Base-by-base conservation (phyloP, 257 asterid species). In the Petunia secreta region DNA sequence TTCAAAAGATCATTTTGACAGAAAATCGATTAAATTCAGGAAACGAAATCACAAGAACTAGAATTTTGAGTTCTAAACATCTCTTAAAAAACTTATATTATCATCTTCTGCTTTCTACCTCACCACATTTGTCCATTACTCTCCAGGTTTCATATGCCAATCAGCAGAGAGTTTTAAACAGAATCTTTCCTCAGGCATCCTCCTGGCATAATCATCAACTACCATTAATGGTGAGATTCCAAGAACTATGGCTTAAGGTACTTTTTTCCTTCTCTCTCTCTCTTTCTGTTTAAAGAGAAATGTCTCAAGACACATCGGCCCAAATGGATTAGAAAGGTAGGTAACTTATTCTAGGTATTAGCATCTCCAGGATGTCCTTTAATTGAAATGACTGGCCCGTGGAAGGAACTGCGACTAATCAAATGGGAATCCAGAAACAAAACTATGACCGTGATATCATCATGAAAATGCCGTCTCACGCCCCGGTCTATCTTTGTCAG, bases 401-500 rank as follows among this genome's bases (percentile, higher is more conserved):
- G 78, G 38, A 63, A 65, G 25, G 79, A 75, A 37, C 79, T 65
- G 40, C 79, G 78, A 58, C 63, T 63, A 66, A 80, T 63, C 79
- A 76, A 65, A 39, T 48, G 75, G 44, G 64, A 74, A 41, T 84
- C 87, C 4, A 84, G 83, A 71, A 68, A 84, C 59, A 84, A 39
- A 69, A 84, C 85, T 25, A 84, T 11, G n/a, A 81, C 85, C 37
- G 87, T 84, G 65, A 84, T 84, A 78, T 84, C 87, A 44, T 84
- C 87, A 11, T 84, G 87, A 55, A 84, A 84, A 71, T 84, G 87
- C 53, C 85, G 81, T 43, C 87, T 77, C 75, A 84, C 84, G 11
- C 85, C 85, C 1, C 84, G 80, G 43, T 84, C 83, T 13, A 84
- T 81, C 68, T 57, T 81, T 52, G 81, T 81, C 46, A 84, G 80